Evolutionary conservation across 208 protist genomes (phyloP), one percentile per base, ranked within the genome.

Genomic region (Angomonas deanei): DNA sequence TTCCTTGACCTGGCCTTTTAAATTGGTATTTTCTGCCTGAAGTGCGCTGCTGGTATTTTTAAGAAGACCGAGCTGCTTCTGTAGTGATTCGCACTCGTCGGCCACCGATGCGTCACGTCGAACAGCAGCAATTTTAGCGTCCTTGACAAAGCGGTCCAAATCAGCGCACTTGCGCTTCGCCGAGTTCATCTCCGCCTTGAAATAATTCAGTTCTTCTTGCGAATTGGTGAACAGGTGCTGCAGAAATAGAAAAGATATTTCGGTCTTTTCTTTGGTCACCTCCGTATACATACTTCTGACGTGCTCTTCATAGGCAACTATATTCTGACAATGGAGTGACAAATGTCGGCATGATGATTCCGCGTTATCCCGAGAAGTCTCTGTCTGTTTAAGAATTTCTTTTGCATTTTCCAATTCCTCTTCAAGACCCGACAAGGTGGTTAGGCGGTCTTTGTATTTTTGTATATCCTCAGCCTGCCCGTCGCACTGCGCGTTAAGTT

Each of bases 161-260:
- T 84, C 73, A 0, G 65, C 61, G 24, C 68, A 73, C 31, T 58
- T 55, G n/a, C n/a, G n/a, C n/a, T n/a, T n/a, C n/a, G n/a, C n/a
- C n/a, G n/a, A n/a, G n/a, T n/a, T n/a, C n/a, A n/a, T n/a, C 0
- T 47, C 33, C 39, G 69, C 61, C 4, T 56, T 56, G 2, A n/a
- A 56, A 32, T 10, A 5, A 50, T 50, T 27, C 17, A 50, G 34
- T 42, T 42, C 10, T 50, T n/a, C n/a, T n/a, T n/a, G n/a, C n/a
- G n/a, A n/a, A n/a, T n/a, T n/a, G n/a, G n/a, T n/a, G n/a, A n/a
- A n/a, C n/a, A n/a, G n/a, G n/a, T n/a, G n/a, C n/a, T n/a, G n/a
- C n/a, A n/a, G n/a, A n/a, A n/a, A n/a, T n/a, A n/a, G n/a, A n/a
- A n/a, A n/a, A n/a, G n/a, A n/a, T n/a, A n/a, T n/a, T n/a, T n/a